Evolutionary conservation across 2,329 filamentous ascomycete genomes (phyloP), one percentile per base, ranked within the genome.

Genomic region (Cercospora zeina): DNA sequence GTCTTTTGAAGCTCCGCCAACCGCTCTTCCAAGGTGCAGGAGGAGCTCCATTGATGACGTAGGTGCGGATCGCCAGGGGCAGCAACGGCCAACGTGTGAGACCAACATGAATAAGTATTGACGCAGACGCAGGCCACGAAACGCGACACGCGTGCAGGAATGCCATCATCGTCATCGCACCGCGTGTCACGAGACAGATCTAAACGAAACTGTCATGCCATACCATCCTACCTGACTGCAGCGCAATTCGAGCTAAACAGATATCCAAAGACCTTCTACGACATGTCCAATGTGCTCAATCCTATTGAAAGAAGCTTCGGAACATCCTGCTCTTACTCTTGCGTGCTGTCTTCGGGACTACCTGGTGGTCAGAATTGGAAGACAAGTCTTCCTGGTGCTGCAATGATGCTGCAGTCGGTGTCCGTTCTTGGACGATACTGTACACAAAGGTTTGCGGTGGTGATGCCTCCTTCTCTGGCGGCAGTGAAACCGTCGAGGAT

Each of bases 281-380:
- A 58, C 24, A 19, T 50, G 34, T 21, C 39, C 55, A 49, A 58
- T 16, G 37, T 27, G 16, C 19, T 24, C 33, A 33, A 14, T 58
- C 36, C 58, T 65, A 63, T 31, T 63, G 63, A 65, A 71, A 71
- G 53, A 71, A 56, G 45, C 34, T 51, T 45, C 67, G 64, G 51
- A 71, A 64, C 57, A 71, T 61, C 59, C 64, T 64, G 59, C 70
- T 71, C 62, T 69, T 69, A 36, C 59, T 65, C 62, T 69, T 72
- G 56, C 65, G 65, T 27, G 66, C 65, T 57, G 63, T 67, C 60
- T 68, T 69, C 7, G 42, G 54, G 10, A 37, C 34, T 6, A 47
- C 34, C 19, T 58, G 39, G 4, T 62, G 63, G 55, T 37, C 61
- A 21, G 36, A 47, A 34, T 27, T 31, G 7, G 14, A 50, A 11